Evolutionary conservation across 352 stramenopile species (phyloP).

Genomic region (Salisapilia sapeloensis): DNA sequence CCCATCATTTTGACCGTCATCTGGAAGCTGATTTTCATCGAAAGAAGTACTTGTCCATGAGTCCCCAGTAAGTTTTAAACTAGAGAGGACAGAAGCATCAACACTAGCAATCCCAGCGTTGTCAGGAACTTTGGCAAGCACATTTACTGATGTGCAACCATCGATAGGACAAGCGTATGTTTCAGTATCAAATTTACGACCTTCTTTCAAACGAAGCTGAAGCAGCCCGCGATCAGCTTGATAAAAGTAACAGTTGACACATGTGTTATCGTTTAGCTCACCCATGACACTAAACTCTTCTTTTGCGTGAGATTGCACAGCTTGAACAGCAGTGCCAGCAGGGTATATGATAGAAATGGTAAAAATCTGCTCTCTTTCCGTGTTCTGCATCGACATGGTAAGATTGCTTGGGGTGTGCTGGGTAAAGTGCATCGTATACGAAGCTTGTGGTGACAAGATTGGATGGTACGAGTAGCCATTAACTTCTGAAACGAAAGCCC

Average conservation of each 20-base stretch:
- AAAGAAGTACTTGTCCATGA: background rate
- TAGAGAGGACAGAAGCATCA: background rate
- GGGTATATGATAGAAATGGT: slow-evolving; percentile 11
- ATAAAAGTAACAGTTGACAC: slow-evolving; percentile 14
- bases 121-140: slow-evolving; percentile 4
- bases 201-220: slow-evolving; percentile 6
- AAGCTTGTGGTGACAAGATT: slow-evolving; percentile 10
- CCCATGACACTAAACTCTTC: slow-evolving; percentile 2
- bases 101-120: slow-evolving; percentile 3
- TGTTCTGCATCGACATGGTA: slow-evolving; percentile 10
- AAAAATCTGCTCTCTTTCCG: slow-evolving; percentile 6
- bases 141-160: slow-evolving; percentile 9
- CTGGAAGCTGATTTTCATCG: background rate
- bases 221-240: slow-evolving; percentile 6
- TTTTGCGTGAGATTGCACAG: slow-evolving; percentile 4
- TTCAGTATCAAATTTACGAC: slow-evolving; percentile 1
- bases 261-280: slow-evolving; percentile 1
- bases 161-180: slow-evolving; percentile 5
- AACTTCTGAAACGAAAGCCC: slow-evolving; percentile 15
- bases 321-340: slow-evolving; percentile 4
- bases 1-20: slow-evolving; percentile 1
- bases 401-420: slow-evolving; percentile 7
- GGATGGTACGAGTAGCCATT: slow-evolving; percentile 21
- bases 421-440: slow-evolving; percentile 14
- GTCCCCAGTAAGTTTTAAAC: background rate